Conservation (phyloP, 2,329 filamentous ascomycete species). For the Lecanicillium sp. region DNA sequence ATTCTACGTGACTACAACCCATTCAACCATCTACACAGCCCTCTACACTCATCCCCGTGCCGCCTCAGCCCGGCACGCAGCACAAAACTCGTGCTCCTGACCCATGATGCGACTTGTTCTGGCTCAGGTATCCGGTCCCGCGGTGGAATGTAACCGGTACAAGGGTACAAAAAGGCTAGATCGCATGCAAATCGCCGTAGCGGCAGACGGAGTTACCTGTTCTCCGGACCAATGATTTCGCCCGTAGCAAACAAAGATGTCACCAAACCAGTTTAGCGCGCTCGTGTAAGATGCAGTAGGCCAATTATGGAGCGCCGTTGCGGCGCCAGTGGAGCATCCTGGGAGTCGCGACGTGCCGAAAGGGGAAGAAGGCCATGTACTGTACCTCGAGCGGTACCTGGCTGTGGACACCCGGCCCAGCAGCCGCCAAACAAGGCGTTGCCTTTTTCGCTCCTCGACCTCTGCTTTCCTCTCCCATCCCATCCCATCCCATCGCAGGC, state of each 20-base stretch:
- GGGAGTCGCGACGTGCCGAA: not conserved
- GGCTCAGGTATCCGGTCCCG: too few species aligned
- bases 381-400: not conserved
- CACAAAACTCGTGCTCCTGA: too few species aligned
- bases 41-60: too few species aligned
- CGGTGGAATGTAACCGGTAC: conserved; percentile 5
- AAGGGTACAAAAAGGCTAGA: not conserved
- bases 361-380: not conserved
- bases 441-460: not conserved
- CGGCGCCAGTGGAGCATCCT: not conserved
- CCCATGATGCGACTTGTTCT: too few species aligned
- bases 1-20: too few species aligned
- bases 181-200: conserved; percentile 1
- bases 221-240: conserved; percentile 3
- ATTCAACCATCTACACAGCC: too few species aligned
- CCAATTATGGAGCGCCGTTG: conserved; percentile 2
- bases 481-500: not conserved
- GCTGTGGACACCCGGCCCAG: not conserved
- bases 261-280: conserved; percentile 3
- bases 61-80: too few species aligned
- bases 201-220: conserved; percentile 7
- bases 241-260: not conserved
- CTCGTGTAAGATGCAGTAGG: not conserved
- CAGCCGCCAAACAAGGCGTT: not conserved
- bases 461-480: too few species aligned